Evolutionary conservation across 1,139 yeast species (phyloP).

Genomic region (Yamadazyma aaseri): DNA sequence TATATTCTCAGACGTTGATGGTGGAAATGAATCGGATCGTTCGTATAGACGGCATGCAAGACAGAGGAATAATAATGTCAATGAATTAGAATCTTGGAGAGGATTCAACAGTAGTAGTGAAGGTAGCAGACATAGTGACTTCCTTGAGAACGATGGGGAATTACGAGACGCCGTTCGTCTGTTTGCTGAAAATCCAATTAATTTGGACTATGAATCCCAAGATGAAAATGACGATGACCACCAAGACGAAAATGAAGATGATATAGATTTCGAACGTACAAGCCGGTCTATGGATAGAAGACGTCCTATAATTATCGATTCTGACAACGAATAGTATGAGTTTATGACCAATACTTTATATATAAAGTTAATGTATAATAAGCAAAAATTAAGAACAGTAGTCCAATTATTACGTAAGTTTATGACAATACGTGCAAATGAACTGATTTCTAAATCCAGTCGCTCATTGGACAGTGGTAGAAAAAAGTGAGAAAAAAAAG

Average conservation of each 20-base stretch:
- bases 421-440: too few species aligned
- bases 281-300: slow-evolving; percentile 4
- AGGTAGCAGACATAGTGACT: too few species aligned
- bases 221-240: not conserved
- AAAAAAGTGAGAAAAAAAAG: slow-evolving; percentile 9
- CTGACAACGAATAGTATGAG: slow-evolving; percentile 2
- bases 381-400: too few species aligned
- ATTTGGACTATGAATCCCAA: too few species aligned
- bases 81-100: slow-evolving; percentile 14
- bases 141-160: too few species aligned
- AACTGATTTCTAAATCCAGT: too few species aligned
- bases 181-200: too few species aligned
- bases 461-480: slow-evolving; percentile 11
- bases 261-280: slow-evolving; percentile 4
- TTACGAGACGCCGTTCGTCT: too few species aligned
- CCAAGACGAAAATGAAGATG: slow-evolving; percentile 8
- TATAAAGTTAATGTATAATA: too few species aligned
- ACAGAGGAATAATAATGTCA: slow-evolving; percentile 1
- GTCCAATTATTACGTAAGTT: too few species aligned
- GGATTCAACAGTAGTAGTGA: slow-evolving; percentile 16
- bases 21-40: too few species aligned
- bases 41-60: not conserved
- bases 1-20: slow-evolving; percentile 1
- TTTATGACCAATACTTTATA: not conserved
- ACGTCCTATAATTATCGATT: slow-evolving; percentile 2